A percentile compares a stretch with the other conserved stretches of the same genome.
Evolutionary conservation across 1,284 basidiomycete species (phyloP).

Genomic region (Cystobasidium sp.): DNA sequence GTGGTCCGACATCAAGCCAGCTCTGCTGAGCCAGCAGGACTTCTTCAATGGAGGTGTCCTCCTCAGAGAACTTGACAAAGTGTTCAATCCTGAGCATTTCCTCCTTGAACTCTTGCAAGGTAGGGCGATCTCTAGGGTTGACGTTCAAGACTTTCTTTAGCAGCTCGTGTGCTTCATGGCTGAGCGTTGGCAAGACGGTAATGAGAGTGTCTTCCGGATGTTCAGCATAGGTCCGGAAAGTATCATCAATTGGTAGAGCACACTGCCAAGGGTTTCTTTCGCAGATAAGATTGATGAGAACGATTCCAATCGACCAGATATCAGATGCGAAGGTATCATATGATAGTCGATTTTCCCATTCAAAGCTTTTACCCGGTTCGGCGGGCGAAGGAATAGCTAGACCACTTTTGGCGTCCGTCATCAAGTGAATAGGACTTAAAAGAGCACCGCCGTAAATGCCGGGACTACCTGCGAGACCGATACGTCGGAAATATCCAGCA

Average conservation of each 20-base stretch:
- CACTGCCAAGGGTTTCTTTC: slow-evolving; percentile 58
- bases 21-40: background rate
- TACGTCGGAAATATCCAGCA: slow-evolving; percentile 23
- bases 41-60: slow-evolving; percentile 2
- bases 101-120: slow-evolving; percentile 51
- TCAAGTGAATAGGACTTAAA: slow-evolving; percentile 18
- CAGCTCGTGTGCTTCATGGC: slow-evolving; percentile 54
- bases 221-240: slow-evolving; percentile 55
- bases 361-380: background rate
- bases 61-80: slow-evolving; percentile 45
- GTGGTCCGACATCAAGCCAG: slow-evolving; percentile 16
- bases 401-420: background rate
- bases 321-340: slow-evolving; percentile 56
- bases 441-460: slow-evolving; percentile 13
- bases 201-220: slow-evolving; percentile 53
- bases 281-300: slow-evolving; percentile 57
- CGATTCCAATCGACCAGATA: slow-evolving; percentile 56
- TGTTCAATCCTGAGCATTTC: slow-evolving; percentile 52
- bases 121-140: slow-evolving; percentile 53
- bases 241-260: slow-evolving; percentile 53
- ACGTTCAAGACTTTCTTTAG: slow-evolving; percentile 55
- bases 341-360: slow-evolving; percentile 20
- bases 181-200: slow-evolving; percentile 55
- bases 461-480: background rate
- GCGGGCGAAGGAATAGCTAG: background rate